phyloP scores from a whole-genome alignment of 257 asterid genomes.

The Plantago major region DNA sequence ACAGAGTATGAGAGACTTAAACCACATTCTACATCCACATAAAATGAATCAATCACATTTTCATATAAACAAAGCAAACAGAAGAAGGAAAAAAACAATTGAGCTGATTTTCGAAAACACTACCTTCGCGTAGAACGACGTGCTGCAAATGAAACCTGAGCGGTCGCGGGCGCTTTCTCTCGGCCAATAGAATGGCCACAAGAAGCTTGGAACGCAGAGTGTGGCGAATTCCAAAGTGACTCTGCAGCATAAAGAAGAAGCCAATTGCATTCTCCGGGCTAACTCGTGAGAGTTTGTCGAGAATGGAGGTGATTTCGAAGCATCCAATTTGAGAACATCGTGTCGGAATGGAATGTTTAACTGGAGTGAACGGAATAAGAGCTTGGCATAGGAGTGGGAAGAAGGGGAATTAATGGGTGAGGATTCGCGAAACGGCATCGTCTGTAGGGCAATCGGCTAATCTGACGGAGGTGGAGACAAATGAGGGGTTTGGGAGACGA shows the following conservation, averaged over 20 bases:
- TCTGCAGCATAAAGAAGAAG: slow-evolving; percentile 59
- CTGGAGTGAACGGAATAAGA: slow-evolving; percentile 26
- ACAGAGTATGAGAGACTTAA: too few species aligned
- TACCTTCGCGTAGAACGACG: slow-evolving; percentile 53
- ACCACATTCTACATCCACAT: too few species aligned
- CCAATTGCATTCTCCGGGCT: slow-evolving; percentile 46
- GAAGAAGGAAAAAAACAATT: background rate
- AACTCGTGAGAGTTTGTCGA: slow-evolving; percentile 28
- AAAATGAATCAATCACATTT: background rate
- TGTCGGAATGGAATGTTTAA: slow-evolving; percentile 28
- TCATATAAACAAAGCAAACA: background rate
- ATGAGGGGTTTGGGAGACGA: slow-evolving; percentile 18
- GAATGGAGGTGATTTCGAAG: slow-evolving; percentile 41
- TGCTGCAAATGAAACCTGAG: slow-evolving; percentile 48
- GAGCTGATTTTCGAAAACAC: too few species aligned
- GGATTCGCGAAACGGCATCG: slow-evolving; percentile 33
- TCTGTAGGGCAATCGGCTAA: slow-evolving; percentile 10
- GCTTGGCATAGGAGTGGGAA: slow-evolving; percentile 16
- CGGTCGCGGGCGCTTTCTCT: slow-evolving; percentile 42
- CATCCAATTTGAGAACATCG: slow-evolving; percentile 30
- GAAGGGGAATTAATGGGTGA: slow-evolving; percentile 27
- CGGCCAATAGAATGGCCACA: slow-evolving; percentile 63
- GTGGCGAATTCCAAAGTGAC: slow-evolving; percentile 47
- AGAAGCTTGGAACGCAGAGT: slow-evolving; percentile 32
- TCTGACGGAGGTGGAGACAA: slow-evolving; percentile 27